Conservation (phyloP, 768 basidiomycete genomes). For the Xerocomus brunneocitrinus region DNA sequence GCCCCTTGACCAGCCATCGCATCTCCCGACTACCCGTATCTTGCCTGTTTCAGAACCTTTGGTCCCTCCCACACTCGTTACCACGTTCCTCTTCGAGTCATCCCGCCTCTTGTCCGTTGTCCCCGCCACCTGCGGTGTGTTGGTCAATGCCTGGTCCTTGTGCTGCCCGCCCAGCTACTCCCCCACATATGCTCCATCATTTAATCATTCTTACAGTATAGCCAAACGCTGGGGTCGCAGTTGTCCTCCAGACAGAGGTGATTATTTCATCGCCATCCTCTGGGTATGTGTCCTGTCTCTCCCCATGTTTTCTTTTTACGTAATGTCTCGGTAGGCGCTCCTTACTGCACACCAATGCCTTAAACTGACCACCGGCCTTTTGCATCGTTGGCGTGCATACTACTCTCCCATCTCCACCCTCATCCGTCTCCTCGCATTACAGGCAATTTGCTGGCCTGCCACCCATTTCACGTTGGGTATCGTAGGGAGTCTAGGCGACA, state of each 20-base stretch:
- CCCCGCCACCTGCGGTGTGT: conserved; percentile 62
- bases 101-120: conserved; percentile 69
- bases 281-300: conserved; percentile 49
- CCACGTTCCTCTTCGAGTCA: conserved; percentile 62
- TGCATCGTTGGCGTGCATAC: conserved; percentile 86
- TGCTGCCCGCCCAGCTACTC: conserved; percentile 40
- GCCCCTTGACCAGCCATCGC: conserved; percentile 43
- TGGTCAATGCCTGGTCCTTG: conserved; percentile 57
- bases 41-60: conserved; percentile 46
- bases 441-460: conserved; percentile 95
- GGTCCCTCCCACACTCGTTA: conserved; percentile 46
- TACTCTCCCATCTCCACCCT: conserved; percentile 86
- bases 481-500: conserved; percentile 43
- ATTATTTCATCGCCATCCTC: conserved; percentile 62
- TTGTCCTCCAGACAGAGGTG: conserved; percentile 49
- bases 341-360: conserved; percentile 90
- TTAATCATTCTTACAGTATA: neutral
- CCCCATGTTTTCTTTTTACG: neutral
- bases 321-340: conserved; percentile 48
- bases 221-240: conserved; percentile 25
- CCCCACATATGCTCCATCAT: neutral
- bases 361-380: conserved; percentile 79
- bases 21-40: conserved; percentile 67
- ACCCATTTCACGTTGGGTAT: conserved; percentile 80
- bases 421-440: conserved; percentile 86